These are phyloP conservation scores for Corynascus novoguineensis DNA, from an alignment of 495 filamentous ascomycete genomes.

Conservation along the genomic window DNA sequence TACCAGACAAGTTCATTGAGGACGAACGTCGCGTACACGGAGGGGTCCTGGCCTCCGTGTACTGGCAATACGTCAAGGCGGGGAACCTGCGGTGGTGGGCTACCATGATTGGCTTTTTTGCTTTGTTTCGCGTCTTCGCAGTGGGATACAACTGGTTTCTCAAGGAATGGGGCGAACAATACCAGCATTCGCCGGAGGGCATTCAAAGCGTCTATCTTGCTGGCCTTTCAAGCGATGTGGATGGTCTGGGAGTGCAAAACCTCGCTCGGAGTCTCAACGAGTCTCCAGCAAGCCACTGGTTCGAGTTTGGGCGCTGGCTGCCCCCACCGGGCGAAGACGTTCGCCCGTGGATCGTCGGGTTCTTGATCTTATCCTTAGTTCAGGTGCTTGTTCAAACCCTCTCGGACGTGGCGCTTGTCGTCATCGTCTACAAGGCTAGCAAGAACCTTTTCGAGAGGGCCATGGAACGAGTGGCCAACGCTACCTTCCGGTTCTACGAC, in stretches of 20 bases:
- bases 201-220: not conserved
- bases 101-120: slow-evolving; percentile 51
- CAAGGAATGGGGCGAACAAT: slow-evolving; percentile 79
- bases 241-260: slow-evolving; percentile 1
- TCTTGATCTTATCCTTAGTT: slow-evolving; percentile 54
- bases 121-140: slow-evolving; percentile 53
- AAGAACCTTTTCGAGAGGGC: slow-evolving; percentile 63
- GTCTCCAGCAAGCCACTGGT: slow-evolving; percentile 24
- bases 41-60: slow-evolving; percentile 66
- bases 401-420: slow-evolving; percentile 55
- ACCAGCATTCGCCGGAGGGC: slow-evolving; percentile 32
- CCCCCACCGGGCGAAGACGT: slow-evolving; percentile 64
- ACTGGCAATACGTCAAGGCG: slow-evolving; percentile 78
- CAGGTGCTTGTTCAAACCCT: slow-evolving; percentile 52
- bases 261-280: not conserved
- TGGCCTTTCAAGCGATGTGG: not conserved
- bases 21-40: slow-evolving; percentile 73
- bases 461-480: slow-evolving; percentile 63
- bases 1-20: slow-evolving; percentile 73
- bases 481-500: slow-evolving; percentile 84
- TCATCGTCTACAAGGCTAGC: slow-evolving; percentile 71
- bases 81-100: slow-evolving; percentile 69
- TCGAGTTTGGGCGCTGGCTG: slow-evolving; percentile 44
- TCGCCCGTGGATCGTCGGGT: slow-evolving; percentile 64
- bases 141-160: slow-evolving; percentile 72